These are phyloP conservation scores for Coemansia sp. DNA, from an alignment of 192 early-diverging fungal species.

Conservation along the genomic window DNA sequence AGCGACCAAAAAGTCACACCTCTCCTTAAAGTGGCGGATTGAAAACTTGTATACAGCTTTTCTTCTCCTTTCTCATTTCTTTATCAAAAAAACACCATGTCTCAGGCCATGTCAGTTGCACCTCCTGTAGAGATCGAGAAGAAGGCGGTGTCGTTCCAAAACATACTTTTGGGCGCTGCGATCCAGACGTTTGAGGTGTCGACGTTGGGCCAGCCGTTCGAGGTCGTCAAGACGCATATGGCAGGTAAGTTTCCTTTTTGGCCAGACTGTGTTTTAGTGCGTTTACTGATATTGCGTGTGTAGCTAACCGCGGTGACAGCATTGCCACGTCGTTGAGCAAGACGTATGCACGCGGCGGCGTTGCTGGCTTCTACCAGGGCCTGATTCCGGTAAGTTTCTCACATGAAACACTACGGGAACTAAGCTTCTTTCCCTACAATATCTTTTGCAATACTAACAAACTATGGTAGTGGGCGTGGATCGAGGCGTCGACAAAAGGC, in stretches of 20 bases:
- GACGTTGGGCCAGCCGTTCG: constrained; percentile 93
- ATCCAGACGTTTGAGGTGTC: constrained; percentile 90
- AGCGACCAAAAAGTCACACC: neutral
- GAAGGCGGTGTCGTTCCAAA: constrained; percentile 82
- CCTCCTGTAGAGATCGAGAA: constrained; percentile 58
- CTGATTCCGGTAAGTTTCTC: constrained; percentile 67
- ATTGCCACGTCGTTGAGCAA: constrained; percentile 69
- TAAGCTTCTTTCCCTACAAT: too few relatives aligned
- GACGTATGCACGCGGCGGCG: constrained; percentile 81
- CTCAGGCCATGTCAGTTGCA: constrained; percentile 16
- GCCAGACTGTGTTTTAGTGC: too few relatives aligned
- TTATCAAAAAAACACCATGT: constrained; percentile 18
- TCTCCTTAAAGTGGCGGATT: neutral
- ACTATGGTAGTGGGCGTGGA: constrained; percentile 63
- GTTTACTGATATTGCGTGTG: neutral
- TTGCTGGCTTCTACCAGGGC: constrained; percentile 95
- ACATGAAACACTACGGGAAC: neutral
- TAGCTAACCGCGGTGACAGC: constrained; percentile 81
- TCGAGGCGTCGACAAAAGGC: constrained; percentile 77
- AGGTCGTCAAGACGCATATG: constrained; percentile 94
- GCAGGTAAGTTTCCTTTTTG: constrained; percentile 55
- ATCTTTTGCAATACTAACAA: too few relatives aligned
- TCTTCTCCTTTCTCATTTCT: neutral
- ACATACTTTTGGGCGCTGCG: constrained; percentile 85
- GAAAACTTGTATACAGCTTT: neutral